These are phyloP conservation scores for Mortierella polycephala DNA, from an alignment of 371 early-diverging fungal genomes.

Conservation along the genomic window DNA sequence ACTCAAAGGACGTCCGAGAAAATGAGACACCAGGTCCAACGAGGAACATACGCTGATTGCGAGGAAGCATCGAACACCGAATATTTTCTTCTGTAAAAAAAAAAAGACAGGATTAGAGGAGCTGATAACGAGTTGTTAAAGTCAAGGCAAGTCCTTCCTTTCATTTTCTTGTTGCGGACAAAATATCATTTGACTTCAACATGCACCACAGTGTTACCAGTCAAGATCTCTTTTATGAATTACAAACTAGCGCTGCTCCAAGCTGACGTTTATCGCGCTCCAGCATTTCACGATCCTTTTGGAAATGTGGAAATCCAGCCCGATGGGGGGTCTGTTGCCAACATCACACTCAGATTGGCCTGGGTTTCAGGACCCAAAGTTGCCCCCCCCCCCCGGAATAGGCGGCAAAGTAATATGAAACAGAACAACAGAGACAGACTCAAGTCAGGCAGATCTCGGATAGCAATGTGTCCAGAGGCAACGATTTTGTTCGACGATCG, in stretches of 20 bases:
- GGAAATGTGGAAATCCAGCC: slow-evolving; percentile 90
- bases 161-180: not conserved
- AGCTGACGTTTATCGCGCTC: slow-evolving; percentile 81
- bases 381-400: slow-evolving; percentile 28
- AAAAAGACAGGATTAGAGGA: not conserved
- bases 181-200: not conserved
- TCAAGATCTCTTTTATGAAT: slow-evolving; percentile 55
- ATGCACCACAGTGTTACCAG: slow-evolving; percentile 65
- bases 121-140: slow-evolving; percentile 11
- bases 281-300: slow-evolving; percentile 83
- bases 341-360: slow-evolving; percentile 96
- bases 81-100: not conserved
- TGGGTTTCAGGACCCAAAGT: slow-evolving; percentile 87
- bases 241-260: slow-evolving; percentile 76
- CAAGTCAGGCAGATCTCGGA: no score
- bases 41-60: not conserved
- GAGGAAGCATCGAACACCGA: not conserved
- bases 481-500: not conserved
- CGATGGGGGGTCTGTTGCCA: slow-evolving; percentile 97
- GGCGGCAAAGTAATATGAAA: slow-evolving; percentile 5
- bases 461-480: no score
- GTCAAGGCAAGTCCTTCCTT: slow-evolving; percentile 37
- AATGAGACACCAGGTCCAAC: no score
- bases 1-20: no score
- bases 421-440: no score